Conservation (phyloP, 306 rosid genomes). For the Gillenia trifoliata region DNA sequence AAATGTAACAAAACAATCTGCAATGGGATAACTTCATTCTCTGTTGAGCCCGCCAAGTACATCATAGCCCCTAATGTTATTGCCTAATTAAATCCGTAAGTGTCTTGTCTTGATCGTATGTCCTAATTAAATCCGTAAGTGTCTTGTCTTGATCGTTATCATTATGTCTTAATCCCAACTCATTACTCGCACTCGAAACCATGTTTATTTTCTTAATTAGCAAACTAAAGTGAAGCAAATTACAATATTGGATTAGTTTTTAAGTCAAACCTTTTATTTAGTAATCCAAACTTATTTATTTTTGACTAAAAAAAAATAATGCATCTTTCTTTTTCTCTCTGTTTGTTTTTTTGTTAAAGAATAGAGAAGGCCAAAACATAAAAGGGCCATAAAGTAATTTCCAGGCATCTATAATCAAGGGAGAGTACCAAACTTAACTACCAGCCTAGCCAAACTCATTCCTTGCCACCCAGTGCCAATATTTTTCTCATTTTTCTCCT, state of each 20-base stretch:
- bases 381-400: conserved; percentile 4
- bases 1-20: background rate
- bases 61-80: background rate
- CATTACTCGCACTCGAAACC: too few relatives aligned
- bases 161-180: too few relatives aligned
- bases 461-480: conserved; percentile 28
- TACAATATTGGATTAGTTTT: too few relatives aligned
- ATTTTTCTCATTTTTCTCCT: conserved; percentile 16
- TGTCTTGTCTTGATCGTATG: too few relatives aligned
- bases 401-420: conserved; percentile 29
- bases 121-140: too few relatives aligned
- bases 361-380: background rate
- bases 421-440: conserved; percentile 49
- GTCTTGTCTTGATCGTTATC: too few relatives aligned
- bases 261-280: background rate
- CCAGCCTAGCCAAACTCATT: conserved; percentile 19
- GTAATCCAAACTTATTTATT: background rate
- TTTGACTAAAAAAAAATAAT: too few relatives aligned
- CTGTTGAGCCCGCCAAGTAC: background rate
- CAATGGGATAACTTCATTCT: background rate
- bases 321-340: background rate
- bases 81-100: too few relatives aligned
- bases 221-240: too few relatives aligned
- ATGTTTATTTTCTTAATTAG: too few relatives aligned
- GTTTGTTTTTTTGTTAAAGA: background rate